Conservation (phyloP, 192 early-diverging fungal species). For the Coemansia furcata region DNA sequence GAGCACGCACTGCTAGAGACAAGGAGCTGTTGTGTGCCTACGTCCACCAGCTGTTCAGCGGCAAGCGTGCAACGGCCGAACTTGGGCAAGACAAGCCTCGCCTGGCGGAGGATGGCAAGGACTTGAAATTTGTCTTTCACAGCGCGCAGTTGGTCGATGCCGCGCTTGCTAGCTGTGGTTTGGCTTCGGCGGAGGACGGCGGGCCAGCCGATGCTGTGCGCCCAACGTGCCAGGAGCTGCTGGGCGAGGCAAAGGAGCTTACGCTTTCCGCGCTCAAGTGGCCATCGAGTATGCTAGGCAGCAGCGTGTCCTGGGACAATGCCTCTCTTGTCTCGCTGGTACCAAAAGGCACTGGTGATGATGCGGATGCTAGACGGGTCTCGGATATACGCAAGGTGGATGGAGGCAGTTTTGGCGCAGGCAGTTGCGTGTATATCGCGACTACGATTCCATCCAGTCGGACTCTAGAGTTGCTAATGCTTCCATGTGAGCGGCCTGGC, state of each 20-base stretch:
- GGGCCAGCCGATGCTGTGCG: background rate
- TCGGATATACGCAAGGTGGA: background rate
- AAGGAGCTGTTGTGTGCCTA: background rate
- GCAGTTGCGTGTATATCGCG: background rate
- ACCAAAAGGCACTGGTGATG: background rate
- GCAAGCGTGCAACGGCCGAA: background rate
- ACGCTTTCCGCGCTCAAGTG: conserved; percentile 23
- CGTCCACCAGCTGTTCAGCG: background rate
- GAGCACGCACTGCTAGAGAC: background rate
- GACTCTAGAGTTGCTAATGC: background rate
- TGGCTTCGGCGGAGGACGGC: background rate
- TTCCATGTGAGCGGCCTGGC: background rate
- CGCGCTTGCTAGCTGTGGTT: background rate
- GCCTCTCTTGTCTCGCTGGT: background rate
- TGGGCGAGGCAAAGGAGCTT: conserved; percentile 9
- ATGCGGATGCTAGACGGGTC: background rate
- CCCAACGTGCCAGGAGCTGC: background rate
- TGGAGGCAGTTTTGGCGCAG: background rate
- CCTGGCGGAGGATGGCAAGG: background rate
- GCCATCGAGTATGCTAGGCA: conserved; percentile 36
- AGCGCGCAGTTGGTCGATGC: background rate
- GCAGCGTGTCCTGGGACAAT: conserved; percentile 17
- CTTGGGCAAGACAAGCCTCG: too few relatives aligned
- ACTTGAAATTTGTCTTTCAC: conserved; percentile 30
- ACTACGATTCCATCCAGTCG: background rate